Conservation (phyloP, 202 grass and related monocot species). For the Zizania palustris region DNA sequence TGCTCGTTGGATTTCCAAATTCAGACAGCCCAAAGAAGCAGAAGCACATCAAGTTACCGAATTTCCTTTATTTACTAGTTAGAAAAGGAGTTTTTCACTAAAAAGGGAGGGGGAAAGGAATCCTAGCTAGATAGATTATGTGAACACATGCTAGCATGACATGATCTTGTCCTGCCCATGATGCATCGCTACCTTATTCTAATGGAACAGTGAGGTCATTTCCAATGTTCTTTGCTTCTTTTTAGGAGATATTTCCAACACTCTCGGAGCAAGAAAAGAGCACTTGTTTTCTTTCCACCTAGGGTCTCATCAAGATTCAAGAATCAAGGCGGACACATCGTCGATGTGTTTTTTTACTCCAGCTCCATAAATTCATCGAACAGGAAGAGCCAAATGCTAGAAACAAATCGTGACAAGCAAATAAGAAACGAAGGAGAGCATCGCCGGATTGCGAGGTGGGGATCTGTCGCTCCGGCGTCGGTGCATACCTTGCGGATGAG, state of each 20-base stretch:
- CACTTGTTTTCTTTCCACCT: not conserved
- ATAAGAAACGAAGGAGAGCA: not conserved
- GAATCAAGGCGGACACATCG: not conserved
- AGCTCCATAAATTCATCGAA: not conserved
- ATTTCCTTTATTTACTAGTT: not conserved
- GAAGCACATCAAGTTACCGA: not conserved
- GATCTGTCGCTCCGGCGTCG: not conserved
- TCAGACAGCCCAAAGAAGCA: not conserved
- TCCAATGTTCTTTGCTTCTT: not conserved
- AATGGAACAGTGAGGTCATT: constrained; percentile 26
- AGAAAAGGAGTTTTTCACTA: not conserved
- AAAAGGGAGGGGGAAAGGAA: not conserved
- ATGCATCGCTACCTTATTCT: not conserved
- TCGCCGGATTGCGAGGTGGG: not conserved
- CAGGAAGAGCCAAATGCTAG: not conserved
- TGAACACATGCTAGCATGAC: not conserved
- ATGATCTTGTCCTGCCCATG: constrained; percentile 21
- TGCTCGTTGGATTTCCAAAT: not conserved
- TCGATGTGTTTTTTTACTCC: not conserved
- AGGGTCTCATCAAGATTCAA: constrained; percentile 5
- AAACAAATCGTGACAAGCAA: constrained; percentile 1
- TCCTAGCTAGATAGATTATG: not conserved
- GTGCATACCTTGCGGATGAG: constrained; percentile 71
- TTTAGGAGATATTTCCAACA: constrained; percentile 24
- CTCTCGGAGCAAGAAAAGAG: not conserved